Conservation (phyloP, 1,139 yeast genomes). For the Debaryomyces psychrophilus region DNA sequence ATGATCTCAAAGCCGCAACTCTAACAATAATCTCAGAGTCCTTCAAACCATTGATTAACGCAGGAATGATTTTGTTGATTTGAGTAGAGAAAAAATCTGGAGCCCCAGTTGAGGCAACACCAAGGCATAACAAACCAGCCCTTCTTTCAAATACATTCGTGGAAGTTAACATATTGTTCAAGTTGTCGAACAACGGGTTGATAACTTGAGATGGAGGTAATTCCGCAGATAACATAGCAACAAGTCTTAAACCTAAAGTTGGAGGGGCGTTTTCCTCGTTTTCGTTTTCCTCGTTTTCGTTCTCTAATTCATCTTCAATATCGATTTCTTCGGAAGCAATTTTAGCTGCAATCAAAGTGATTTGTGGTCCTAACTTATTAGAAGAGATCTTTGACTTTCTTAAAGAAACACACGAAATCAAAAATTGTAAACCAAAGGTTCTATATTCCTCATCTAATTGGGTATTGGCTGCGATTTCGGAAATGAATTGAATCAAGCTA, state of each 20-base stretch:
- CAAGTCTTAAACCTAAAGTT: constrained; percentile 75
- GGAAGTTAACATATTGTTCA: constrained; percentile 65
- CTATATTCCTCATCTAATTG: constrained; percentile 80
- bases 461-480: constrained; percentile 71
- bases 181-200: constrained; percentile 71
- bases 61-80: constrained; percentile 70
- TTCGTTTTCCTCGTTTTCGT: constrained; percentile 86
- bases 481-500: constrained; percentile 69
- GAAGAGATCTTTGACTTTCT: constrained; percentile 68
- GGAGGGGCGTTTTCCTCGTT: constrained; percentile 88
- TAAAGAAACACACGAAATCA: constrained; percentile 73
- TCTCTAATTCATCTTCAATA: constrained; percentile 68
- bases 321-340: constrained; percentile 84
- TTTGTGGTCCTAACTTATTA: constrained; percentile 77
- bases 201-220: constrained; percentile 93
- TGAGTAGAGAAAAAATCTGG: constrained; percentile 88
- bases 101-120: constrained; percentile 88
- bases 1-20: constrained; percentile 83
- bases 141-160: constrained; percentile 77
- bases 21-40: constrained; percentile 78
- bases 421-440: constrained; percentile 80
- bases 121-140: constrained; percentile 81
- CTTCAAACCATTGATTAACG: constrained; percentile 73
- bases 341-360: constrained; percentile 72
- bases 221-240: constrained; percentile 77